phyloP scores from a whole-genome alignment of 805 yeast genomes.

The Pichia cabralensis region DNA sequence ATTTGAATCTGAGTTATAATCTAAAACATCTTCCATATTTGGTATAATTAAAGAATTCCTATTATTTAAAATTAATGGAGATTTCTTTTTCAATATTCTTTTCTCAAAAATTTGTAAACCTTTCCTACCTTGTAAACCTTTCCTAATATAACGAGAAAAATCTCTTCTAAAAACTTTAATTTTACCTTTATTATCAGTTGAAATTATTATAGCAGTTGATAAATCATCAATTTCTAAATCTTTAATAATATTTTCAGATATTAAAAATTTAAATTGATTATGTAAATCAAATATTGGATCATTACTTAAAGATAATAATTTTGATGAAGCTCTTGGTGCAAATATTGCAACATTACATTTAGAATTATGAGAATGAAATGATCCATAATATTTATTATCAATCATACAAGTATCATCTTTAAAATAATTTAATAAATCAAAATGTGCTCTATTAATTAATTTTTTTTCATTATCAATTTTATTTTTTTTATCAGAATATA shows the following conservation, averaged over 20 bases:
- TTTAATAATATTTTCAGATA: slow-evolving; percentile 3
- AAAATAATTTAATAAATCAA: slow-evolving; percentile 13
- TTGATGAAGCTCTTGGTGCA: slow-evolving; percentile 65
- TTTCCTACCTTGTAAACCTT: slow-evolving; percentile 14
- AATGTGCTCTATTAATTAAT: slow-evolving; percentile 6
- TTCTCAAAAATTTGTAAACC: slow-evolving; percentile 2
- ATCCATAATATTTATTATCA: slow-evolving; percentile 52
- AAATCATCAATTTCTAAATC: slow-evolving; percentile 26
- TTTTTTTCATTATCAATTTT: slow-evolving; percentile 15
- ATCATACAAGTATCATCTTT: slow-evolving; percentile 26
- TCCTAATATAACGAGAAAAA: slow-evolving; percentile 42
- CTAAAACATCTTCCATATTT: slow-evolving; percentile 1
- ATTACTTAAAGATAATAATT: slow-evolving; percentile 58
- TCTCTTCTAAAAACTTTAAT: slow-evolving; percentile 79
- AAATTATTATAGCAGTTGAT: slow-evolving; percentile 45
- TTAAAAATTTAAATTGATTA: slow-evolving; percentile 8
- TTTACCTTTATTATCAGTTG: slow-evolving; percentile 65
- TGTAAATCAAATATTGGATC: slow-evolving; percentile 68
- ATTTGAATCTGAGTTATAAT: slow-evolving; percentile 1
- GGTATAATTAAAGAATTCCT: slow-evolving; percentile 5
- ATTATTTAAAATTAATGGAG: too few species aligned
- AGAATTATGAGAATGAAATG: slow-evolving; percentile 70
- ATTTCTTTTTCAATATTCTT: slow-evolving; percentile 1
- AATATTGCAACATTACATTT: slow-evolving; percentile 67
- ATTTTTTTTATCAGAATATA: slow-evolving; percentile 9